These are phyloP conservation scores for Exophiala oligosperma DNA, from an alignment of 2,329 filamentous ascomycete genomes.

Conservation along the genomic window DNA sequence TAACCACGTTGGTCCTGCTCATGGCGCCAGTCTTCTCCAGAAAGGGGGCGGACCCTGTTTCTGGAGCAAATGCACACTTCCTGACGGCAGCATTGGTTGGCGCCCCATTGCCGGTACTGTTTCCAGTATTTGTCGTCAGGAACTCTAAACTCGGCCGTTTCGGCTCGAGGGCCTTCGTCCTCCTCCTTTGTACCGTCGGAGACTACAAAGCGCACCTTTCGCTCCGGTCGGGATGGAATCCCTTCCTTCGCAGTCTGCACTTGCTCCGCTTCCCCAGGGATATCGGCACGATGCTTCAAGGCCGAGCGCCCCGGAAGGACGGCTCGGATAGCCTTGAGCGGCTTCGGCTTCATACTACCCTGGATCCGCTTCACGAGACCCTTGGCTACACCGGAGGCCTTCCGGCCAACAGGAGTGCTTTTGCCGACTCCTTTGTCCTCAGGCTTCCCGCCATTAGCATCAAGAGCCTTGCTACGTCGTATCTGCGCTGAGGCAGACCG, in stretches of 20 bases:
- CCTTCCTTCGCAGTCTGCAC: neutral
- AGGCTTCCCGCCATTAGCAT: neutral
- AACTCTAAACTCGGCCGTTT: neutral
- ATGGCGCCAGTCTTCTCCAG: conserved; percentile 10
- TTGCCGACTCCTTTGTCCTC: conserved; percentile 14
- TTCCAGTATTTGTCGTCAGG: too few relatives aligned
- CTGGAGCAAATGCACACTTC: too few relatives aligned
- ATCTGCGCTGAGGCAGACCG: conserved; percentile 12
- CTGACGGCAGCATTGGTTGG: too few relatives aligned
- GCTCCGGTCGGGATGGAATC: too few relatives aligned
- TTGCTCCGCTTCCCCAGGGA: conserved; percentile 7
- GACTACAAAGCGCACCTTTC: too few relatives aligned
- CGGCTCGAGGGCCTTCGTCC: neutral
- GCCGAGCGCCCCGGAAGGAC: conserved; percentile 12
- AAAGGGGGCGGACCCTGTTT: neutral
- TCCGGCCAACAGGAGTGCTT: neutral
- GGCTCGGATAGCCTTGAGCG: conserved; percentile 16
- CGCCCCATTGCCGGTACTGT: too few relatives aligned
- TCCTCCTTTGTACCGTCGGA: too few relatives aligned
- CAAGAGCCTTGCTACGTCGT: conserved; percentile 8
- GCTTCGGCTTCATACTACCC: conserved; percentile 14
- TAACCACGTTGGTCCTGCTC: conserved; percentile 12
- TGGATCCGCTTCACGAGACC: neutral
- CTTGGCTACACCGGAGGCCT: too few relatives aligned
- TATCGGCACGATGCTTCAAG: conserved; percentile 15